Evolutionary conservation across 208 protist genomes (phyloP).

Genomic region (Zelonia costaricensis): DNA sequence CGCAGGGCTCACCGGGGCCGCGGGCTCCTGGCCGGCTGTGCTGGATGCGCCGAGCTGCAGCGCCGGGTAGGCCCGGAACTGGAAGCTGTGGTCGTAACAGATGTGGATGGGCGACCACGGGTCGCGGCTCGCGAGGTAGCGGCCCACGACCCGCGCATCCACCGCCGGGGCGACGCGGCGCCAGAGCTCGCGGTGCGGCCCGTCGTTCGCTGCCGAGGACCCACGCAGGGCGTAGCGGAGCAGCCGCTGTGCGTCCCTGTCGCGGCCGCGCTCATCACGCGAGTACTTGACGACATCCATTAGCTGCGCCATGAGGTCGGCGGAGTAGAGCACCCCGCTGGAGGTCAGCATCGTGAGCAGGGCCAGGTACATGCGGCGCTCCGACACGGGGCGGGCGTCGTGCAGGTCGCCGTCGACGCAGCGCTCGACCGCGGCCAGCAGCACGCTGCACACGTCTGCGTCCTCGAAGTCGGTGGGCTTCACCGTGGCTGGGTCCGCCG

Average conservation of each 20-base stretch:
- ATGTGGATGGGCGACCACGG: conserved; percentile 70
- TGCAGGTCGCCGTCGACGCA: conserved; percentile 68
- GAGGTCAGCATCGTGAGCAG: conserved; percentile 79
- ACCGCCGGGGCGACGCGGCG: conserved; percentile 43
- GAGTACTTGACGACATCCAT: conserved; percentile 91
- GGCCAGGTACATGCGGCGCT: conserved; percentile 76
- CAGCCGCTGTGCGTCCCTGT: conserved; percentile 72
- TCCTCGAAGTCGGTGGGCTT: conserved; percentile 73
- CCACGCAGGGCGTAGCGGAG: conserved; percentile 78
- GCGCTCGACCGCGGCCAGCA: conserved; percentile 77
- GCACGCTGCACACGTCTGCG: conserved; percentile 71
- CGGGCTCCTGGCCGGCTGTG: not conserved
- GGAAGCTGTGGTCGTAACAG: conserved; percentile 52
- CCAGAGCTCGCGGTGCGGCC: conserved; percentile 60
- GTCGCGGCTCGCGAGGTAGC: conserved; percentile 71
- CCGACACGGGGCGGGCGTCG: conserved; percentile 50
- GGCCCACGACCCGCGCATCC: conserved; percentile 75
- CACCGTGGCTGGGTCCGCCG: conserved; percentile 28
- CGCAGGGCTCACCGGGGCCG: not conserved
- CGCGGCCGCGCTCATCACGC: conserved; percentile 36
- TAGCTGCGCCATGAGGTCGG: conserved; percentile 81
- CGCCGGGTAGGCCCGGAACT: conserved; percentile 57
- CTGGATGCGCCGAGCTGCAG: conserved; percentile 18
- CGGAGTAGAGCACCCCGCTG: conserved; percentile 78
- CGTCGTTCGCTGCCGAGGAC: conserved; percentile 56